A percentile compares a stretch with the other conserved stretches of the same genome.
These are phyloP conservation scores for Dothistroma septosporum DNA, from an alignment of 2,329 filamentous ascomycete species.

Conservation along the genomic window DNA sequence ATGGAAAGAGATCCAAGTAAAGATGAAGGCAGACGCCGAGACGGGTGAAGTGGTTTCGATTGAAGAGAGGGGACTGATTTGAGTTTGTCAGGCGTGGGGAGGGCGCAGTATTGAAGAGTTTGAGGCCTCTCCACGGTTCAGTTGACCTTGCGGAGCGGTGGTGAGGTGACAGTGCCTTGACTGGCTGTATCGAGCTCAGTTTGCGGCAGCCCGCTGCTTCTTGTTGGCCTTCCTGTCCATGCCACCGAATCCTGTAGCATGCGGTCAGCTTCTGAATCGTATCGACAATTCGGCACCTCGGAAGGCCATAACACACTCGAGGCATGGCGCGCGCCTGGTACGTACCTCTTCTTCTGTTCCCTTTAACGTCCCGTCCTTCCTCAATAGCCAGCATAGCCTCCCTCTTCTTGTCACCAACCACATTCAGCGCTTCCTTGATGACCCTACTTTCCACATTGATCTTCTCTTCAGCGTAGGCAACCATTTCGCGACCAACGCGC, in stretches of 20 bases:
- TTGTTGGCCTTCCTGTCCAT: background rate
- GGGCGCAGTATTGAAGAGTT: too few relatives aligned
- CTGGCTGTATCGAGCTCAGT: background rate
- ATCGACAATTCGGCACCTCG: background rate
- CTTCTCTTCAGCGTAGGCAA: slow-evolving; percentile 78
- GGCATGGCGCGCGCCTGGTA: background rate
- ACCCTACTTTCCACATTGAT: slow-evolving; percentile 93
- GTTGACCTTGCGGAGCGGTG: too few relatives aligned
- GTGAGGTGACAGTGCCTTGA: background rate
- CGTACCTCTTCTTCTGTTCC: slow-evolving; percentile 54
- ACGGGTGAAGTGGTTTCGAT: too few relatives aligned
- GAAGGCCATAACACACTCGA: background rate
- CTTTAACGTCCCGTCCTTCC: slow-evolving; percentile 83
- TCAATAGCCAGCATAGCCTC: slow-evolving; percentile 89
- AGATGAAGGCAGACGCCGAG: too few relatives aligned
- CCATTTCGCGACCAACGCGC: slow-evolving; percentile 75
- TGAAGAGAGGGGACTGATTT: too few relatives aligned
- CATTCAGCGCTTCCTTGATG: slow-evolving; percentile 76
- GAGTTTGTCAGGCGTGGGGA: too few relatives aligned
- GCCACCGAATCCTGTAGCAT: background rate
- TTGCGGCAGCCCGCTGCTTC: background rate
- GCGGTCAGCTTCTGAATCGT: background rate
- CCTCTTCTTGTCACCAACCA: slow-evolving; percentile 92
- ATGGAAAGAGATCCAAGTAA: too few relatives aligned
- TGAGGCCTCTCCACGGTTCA: background rate